These are phyloP conservation scores for Colletotrichum lentis DNA, from an alignment of 2,329 filamentous ascomycete species.

Conservation along the genomic window DNA sequence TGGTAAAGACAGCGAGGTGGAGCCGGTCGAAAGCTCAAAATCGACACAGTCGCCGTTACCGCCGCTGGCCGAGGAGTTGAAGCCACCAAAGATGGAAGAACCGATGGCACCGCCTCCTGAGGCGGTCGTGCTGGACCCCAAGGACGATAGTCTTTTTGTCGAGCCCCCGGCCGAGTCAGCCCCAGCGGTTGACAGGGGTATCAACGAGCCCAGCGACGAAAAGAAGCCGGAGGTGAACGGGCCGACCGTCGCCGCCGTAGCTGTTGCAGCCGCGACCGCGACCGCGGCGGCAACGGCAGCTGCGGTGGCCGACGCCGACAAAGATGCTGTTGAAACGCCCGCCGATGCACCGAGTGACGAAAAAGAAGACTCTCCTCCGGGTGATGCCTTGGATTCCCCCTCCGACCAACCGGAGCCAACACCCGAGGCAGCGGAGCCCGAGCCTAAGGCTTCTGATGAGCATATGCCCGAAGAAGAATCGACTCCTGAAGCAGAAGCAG, in stretches of 20 bases:
- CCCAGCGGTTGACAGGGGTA: neutral
- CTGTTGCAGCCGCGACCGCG: neutral
- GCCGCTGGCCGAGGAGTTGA: slow-evolving; percentile 8
- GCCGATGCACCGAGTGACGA: neutral
- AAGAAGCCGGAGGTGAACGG: slow-evolving; percentile 4
- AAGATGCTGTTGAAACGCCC: neutral
- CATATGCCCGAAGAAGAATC: neutral
- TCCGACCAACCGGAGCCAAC: neutral
- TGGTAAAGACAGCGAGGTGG: slow-evolving; percentile 30
- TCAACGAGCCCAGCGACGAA: slow-evolving; percentile 9
- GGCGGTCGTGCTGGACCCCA: neutral
- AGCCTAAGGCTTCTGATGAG: neutral
- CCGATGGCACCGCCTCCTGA: slow-evolving; percentile 16
- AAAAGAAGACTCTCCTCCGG: neutral
- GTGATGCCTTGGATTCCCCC: neutral
- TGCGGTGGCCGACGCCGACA: neutral
- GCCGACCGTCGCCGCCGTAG: neutral
- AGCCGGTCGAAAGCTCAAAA: slow-evolving; percentile 10
- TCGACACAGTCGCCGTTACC: slow-evolving; percentile 10
- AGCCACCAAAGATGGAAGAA: slow-evolving; percentile 23
- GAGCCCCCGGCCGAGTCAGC: slow-evolving; percentile 5
- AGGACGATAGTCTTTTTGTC: slow-evolving; percentile 6
- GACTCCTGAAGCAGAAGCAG: neutral
- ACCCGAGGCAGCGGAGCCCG: neutral
- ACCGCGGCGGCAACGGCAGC: neutral